Conservation (phyloP, 345 rosid genomes). For the Eucalyptus fibrosa region DNA sequence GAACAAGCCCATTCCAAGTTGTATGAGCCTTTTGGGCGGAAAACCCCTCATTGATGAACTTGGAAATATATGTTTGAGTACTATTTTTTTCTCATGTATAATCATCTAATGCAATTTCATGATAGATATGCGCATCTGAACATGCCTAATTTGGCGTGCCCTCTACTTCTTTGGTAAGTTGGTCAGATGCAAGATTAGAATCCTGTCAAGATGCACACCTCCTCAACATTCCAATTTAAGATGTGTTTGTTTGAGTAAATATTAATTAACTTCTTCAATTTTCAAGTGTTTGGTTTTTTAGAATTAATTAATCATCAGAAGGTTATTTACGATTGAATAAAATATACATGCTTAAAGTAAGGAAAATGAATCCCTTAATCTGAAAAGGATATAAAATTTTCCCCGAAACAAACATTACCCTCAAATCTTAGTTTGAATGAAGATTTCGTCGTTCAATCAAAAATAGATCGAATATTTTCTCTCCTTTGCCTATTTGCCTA, state of each 20-base stretch:
- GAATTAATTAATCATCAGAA: not conserved
- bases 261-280: too few relatives aligned
- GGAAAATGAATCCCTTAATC: not conserved
- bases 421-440: not conserved
- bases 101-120: not conserved
- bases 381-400: not conserved
- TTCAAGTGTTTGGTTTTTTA: not conserved
- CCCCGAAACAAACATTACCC: not conserved
- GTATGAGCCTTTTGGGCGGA: not conserved
- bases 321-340: not conserved
- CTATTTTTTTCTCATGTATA: not conserved
- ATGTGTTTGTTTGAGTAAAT: not conserved
- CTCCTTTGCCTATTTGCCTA: not conserved
- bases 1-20: not conserved
- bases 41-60: not conserved
- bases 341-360: not conserved
- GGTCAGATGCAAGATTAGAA: not conserved
- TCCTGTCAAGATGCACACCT: not conserved
- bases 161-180: not conserved
- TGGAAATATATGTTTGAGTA: not conserved
- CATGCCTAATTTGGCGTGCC: not conserved
- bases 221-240: not conserved
- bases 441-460: not conserved
- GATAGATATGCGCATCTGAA: not conserved
- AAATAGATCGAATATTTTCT: not conserved